Evolutionary conservation across 1,284 basidiomycete species (phyloP).

Genomic region (Ceratobasidium sp.): DNA sequence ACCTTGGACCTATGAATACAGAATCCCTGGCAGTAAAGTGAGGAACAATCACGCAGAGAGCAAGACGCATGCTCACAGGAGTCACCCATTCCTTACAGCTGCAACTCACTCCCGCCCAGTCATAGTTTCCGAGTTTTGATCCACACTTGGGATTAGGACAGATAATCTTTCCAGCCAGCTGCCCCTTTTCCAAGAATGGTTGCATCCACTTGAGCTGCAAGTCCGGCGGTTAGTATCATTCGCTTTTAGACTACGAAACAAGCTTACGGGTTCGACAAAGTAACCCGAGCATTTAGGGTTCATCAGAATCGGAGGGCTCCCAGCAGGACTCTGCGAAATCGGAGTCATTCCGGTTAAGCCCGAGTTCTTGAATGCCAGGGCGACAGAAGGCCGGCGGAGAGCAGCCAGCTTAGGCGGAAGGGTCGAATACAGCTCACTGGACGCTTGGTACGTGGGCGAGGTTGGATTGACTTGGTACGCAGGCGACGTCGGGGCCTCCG

Average conservation of each 20-base stretch:
- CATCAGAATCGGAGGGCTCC: slow-evolving; percentile 69
- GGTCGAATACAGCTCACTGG: slow-evolving; percentile 27
- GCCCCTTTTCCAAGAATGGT: slow-evolving; percentile 71
- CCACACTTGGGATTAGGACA: slow-evolving; percentile 92
- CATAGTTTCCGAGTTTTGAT: slow-evolving; percentile 92
- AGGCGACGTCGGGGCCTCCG: not conserved
- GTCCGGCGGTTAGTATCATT: not conserved
- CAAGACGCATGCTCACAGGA: slow-evolving; percentile 63
- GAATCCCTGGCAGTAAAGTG: slow-evolving; percentile 67
- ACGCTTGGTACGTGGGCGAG: slow-evolving; percentile 13
- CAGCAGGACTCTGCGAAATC: slow-evolving; percentile 37
- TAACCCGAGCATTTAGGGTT: slow-evolving; percentile 90
- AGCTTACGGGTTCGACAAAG: slow-evolving; percentile 89
- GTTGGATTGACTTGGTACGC: no score
- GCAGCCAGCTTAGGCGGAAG: slow-evolving; percentile 58
- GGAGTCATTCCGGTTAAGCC: slow-evolving; percentile 28
- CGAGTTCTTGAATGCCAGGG: slow-evolving; percentile 18
- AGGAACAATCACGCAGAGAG: not conserved
- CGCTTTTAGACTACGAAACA: not conserved
- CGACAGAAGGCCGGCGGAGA: slow-evolving; percentile 48
- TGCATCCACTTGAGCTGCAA: slow-evolving; percentile 94
- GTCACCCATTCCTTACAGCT: slow-evolving; percentile 91
- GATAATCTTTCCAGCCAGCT: slow-evolving; percentile 83
- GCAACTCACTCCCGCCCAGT: slow-evolving; percentile 95
- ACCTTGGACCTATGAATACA: slow-evolving; percentile 90